Conservation (phyloP, 345 rosid genomes). For the Combretum micranthum region DNA sequence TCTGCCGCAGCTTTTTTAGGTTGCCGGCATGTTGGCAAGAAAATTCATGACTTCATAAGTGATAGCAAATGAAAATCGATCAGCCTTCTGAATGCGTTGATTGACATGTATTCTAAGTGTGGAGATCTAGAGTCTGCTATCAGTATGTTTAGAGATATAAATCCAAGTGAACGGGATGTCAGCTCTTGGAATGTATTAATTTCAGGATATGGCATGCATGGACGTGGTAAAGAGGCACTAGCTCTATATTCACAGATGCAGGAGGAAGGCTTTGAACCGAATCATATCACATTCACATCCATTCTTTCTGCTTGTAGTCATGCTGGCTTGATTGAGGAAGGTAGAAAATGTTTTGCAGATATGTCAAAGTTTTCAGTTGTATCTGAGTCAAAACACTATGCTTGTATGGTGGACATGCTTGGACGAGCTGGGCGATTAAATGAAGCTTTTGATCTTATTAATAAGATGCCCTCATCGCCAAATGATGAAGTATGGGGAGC, state of each 20-base stretch:
- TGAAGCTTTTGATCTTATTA: constrained; percentile 48
- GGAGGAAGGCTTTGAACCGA: constrained; percentile 34
- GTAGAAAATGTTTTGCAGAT: constrained; percentile 40
- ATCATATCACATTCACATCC: constrained; percentile 59
- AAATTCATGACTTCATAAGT: constrained; percentile 46
- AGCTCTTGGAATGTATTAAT: constrained; percentile 81
- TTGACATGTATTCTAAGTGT: constrained; percentile 79
- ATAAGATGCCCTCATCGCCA: constrained; percentile 45
- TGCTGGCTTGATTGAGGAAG: constrained; percentile 63
- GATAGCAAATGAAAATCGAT: constrained; percentile 38
- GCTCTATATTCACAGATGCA: constrained; percentile 44
- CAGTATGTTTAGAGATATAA: constrained; percentile 39
- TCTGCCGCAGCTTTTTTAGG: constrained; percentile 77
- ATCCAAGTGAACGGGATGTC: constrained; percentile 35
- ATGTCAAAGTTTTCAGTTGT: constrained; percentile 28
- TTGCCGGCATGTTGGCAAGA: constrained; percentile 51
- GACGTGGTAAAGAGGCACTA: constrained; percentile 57
- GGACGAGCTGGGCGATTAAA: constrained; percentile 70
- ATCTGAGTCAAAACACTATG: constrained; percentile 49
- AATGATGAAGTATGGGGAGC: constrained; percentile 65
- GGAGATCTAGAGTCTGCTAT: constrained; percentile 56
- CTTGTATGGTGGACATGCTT: constrained; percentile 72
- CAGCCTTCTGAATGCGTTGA: constrained; percentile 56
- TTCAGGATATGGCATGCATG: constrained; percentile 71
- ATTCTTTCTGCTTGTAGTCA: constrained; percentile 72